Conservation (phyloP, 257 asterid genomes). For the Ilex asprella region DNA sequence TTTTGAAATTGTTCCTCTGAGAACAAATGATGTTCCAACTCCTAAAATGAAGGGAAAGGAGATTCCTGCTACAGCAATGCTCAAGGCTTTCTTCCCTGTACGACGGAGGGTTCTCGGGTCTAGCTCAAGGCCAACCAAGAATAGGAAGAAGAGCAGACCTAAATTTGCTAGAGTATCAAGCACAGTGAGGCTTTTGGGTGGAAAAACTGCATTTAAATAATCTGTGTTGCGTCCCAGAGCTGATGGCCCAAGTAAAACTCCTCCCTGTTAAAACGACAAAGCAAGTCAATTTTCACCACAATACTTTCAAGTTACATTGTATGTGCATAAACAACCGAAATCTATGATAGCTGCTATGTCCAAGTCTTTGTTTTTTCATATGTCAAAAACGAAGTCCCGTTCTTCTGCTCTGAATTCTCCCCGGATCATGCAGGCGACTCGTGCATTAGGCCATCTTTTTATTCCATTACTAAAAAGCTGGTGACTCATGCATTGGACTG, state of each 20-base stretch:
- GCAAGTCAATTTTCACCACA: not conserved
- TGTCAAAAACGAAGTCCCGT: too few species aligned
- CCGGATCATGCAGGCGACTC: too few species aligned
- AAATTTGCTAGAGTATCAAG: slow-evolving; percentile 29
- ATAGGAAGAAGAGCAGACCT: slow-evolving; percentile 30
- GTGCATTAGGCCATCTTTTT: too few species aligned
- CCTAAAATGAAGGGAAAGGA: slow-evolving; percentile 22
- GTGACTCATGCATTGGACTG: too few species aligned
- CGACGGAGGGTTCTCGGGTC: slow-evolving; percentile 21
- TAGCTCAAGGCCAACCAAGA: slow-evolving; percentile 30
- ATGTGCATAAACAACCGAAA: too few species aligned
- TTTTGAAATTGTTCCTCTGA: slow-evolving; percentile 14
- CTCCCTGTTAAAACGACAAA: slow-evolving; percentile 21
- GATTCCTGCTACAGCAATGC: slow-evolving; percentile 28
- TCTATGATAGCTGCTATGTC: too few species aligned
- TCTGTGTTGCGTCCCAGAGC: slow-evolving; percentile 24
- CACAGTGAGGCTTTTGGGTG: slow-evolving; percentile 25
- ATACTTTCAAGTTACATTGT: too few species aligned
- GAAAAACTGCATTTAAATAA: slow-evolving; percentile 20
- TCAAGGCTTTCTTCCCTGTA: slow-evolving; percentile 26
- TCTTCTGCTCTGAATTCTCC: too few species aligned
- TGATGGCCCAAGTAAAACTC: slow-evolving; percentile 31
- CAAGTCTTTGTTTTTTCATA: too few species aligned
- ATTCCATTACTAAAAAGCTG: too few species aligned
- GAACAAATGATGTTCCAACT: slow-evolving; percentile 24